Evolutionary conservation across 2,329 filamentous ascomycete species (phyloP), one percentile per base, ranked within the genome.

Genomic region (Alternaria novae-zelandiae): DNA sequence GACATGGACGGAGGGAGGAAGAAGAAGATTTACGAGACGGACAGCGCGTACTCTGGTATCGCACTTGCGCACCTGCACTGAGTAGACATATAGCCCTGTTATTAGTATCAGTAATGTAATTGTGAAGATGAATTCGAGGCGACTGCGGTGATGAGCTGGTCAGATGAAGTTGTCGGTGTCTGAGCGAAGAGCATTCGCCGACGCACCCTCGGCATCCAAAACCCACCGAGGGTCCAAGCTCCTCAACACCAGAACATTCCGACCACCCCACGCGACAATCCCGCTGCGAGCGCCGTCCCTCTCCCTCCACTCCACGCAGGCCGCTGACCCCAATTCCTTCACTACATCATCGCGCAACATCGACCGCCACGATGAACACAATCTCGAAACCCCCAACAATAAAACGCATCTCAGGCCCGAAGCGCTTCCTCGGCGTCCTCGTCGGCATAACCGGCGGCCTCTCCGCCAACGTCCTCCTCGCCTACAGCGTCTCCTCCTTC

Each of bases 401-500:
- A 57, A 73, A 73, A 56, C 70, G 70, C 25, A 70, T 78, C 13
- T 74, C 75, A 8, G 72, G 70, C 46, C 59, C 67, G 6, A 74
- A 73, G 17, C 76, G 76, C 63, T 63, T 74, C 32, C 56, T 79
- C 21, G 77, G 73, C 58, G 69, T 79, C 59, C 54, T 74, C 36
- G 65, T 77, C 41, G 78, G 78, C 53, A 70, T 79, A 57, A 66
- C 69, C 5, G 75, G 74, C 67, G 78, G 72, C 12, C 65, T 68
- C 21, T 67, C 68, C 54, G 71, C 72, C 46, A 78, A 79, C 55
- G 67, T 71, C 21, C 61, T 70, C 20, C 62, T 79, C 47, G 77
- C 74, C 57, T 81, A 80, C 76, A 68, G 71, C 32, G 70, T 67
- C 59, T 79, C 79, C 69, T 70, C 64, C 54, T 74, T 74, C 69